Conservation (phyloP, 148 eudicot genomes). For the Heliamphora exappendiculata region DNA sequence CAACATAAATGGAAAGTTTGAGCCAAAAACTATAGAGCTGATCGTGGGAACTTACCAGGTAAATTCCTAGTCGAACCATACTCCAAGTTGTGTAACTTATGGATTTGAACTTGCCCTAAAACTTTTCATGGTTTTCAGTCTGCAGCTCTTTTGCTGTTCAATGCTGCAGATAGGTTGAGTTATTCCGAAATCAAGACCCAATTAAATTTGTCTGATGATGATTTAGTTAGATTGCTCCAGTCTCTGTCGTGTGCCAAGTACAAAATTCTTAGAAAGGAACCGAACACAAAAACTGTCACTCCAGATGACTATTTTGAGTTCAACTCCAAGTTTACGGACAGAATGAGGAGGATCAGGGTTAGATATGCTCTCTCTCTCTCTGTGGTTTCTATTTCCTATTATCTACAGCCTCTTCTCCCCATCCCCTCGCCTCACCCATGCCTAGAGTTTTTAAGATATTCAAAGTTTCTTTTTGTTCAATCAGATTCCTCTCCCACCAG, state of each 20-base stretch:
- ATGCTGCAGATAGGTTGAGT: conserved; percentile 25
- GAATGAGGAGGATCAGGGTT: conserved; percentile 29
- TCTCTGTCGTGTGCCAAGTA: conserved; percentile 31
- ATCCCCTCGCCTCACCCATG: background rate
- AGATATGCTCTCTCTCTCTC: background rate
- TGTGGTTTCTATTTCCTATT: background rate
- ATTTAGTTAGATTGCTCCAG: conserved; percentile 26
- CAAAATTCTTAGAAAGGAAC: conserved; percentile 29
- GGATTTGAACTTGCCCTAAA: background rate
- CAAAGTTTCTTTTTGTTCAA: background rate
- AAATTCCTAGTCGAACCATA: background rate
- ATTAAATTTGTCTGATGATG: conserved; percentile 28
- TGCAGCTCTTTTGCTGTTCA: conserved; percentile 28
- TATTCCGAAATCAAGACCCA: conserved; percentile 24
- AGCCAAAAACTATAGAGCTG: conserved; percentile 24
- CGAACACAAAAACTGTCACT: conserved; percentile 14
- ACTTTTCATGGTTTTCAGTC: conserved; percentile 16
- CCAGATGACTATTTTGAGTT: conserved; percentile 21
- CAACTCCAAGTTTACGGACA: conserved; percentile 26
- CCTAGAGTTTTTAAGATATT: background rate
- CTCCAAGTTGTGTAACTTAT: background rate
- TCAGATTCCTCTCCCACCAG: conserved; percentile 29
- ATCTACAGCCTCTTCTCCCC: background rate
- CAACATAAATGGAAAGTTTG: conserved; percentile 25
- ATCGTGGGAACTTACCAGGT: conserved; percentile 29